Percentiles rank a stretch among this genome's conserved stretches.
Conservation (phyloP, 768 basidiomycete genomes). For the Flagelloscypha sp. region DNA sequence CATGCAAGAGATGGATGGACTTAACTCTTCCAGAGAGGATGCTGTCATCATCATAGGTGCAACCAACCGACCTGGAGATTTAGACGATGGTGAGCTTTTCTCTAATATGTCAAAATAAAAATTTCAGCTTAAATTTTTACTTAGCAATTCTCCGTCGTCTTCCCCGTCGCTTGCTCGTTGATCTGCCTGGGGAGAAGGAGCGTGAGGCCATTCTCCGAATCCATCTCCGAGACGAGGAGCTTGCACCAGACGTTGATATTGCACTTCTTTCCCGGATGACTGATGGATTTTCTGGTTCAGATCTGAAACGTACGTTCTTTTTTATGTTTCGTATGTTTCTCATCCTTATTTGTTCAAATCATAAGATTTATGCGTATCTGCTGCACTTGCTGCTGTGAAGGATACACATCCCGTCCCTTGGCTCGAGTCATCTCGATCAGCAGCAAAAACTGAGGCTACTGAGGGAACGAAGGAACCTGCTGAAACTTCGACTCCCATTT, state of each 20-base stretch:
- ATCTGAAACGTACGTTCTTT: constrained; percentile 73
- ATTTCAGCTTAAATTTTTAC: too few relatives aligned
- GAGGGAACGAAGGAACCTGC: not conserved
- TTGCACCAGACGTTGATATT: constrained; percentile 58
- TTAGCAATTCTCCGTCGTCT: constrained; percentile 81
- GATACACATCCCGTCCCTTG: constrained; percentile 43
- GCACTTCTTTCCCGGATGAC: constrained; percentile 58
- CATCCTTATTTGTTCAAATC: constrained; percentile 6
- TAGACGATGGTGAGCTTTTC: constrained; percentile 92
- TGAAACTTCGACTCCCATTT: too few relatives aligned
- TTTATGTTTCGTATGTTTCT: constrained; percentile 1
- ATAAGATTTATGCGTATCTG: constrained; percentile 87
- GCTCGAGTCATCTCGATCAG: constrained; percentile 6
- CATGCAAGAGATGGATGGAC: constrained; percentile 96
- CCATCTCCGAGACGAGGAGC: constrained; percentile 69
- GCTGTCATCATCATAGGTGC: constrained; percentile 89
- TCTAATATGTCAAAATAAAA: too few relatives aligned
- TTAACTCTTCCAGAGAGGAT: constrained; percentile 71
- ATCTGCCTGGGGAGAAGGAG: constrained; percentile 81
- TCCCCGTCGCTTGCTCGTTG: constrained; percentile 79
- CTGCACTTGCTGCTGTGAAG: constrained; percentile 87
- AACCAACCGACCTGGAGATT: constrained; percentile 85
- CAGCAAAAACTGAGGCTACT: not conserved
- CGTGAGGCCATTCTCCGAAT: constrained; percentile 87
- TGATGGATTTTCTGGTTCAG: constrained; percentile 87